phyloP scores from a whole-genome alignment of 139 green algal species.

The Nannochloris sp. region DNA sequence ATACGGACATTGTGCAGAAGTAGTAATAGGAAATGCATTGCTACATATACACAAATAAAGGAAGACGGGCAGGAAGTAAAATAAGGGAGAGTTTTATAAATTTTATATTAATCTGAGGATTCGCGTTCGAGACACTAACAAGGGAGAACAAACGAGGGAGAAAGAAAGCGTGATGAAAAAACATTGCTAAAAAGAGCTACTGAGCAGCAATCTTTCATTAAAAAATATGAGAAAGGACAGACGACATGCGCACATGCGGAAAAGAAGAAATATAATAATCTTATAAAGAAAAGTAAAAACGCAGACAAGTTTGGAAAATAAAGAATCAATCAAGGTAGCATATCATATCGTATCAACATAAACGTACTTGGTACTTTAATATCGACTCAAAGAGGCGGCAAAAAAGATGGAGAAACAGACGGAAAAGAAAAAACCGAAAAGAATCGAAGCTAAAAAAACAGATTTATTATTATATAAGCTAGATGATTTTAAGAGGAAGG shows the following conservation, averaged over 20 bases:
- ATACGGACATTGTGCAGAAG: background rate
- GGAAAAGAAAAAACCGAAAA: too few relatives aligned
- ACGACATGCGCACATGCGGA: background rate
- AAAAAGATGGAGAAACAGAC: too few relatives aligned
- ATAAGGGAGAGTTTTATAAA: too few relatives aligned
- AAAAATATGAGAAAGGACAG: background rate
- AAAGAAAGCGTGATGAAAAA: background rate
- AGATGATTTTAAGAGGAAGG: too few relatives aligned
- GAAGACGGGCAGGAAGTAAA: background rate
- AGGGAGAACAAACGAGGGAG: background rate
- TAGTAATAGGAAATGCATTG: background rate
- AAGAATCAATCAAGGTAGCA: too few relatives aligned
- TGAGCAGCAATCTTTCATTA: background rate
- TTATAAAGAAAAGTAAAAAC: background rate
- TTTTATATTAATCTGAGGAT: too few relatives aligned
- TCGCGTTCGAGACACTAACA: too few relatives aligned
- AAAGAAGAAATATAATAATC: background rate
- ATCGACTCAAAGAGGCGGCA: too few relatives aligned
- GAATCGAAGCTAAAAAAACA: too few relatives aligned
- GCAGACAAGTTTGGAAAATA: background rate
- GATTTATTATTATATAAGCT: too few relatives aligned
- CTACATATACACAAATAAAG: background rate
- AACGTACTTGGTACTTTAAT: too few relatives aligned
- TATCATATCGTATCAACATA: too few relatives aligned
- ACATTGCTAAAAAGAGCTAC: background rate